Evolutionary conservation across 495 filamentous ascomycete species (phyloP).

Genomic region (Penicillium ucsense): DNA sequence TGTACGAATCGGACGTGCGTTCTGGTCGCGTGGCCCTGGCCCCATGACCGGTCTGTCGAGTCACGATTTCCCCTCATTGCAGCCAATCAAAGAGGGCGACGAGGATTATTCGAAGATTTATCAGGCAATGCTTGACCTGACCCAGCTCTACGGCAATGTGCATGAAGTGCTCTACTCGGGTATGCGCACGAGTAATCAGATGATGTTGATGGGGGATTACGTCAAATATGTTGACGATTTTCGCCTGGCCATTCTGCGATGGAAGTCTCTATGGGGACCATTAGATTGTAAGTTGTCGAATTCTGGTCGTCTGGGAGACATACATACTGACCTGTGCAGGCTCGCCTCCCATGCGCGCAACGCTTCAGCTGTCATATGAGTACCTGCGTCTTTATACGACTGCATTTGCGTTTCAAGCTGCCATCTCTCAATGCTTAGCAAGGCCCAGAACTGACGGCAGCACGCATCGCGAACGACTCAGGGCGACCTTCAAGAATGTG

Average conservation of each 20-base stretch:
- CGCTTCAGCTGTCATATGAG: conserved; percentile 51
- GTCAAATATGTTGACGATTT: conserved; percentile 62
- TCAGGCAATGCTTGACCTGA: conserved; percentile 54
- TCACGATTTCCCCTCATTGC: conserved; percentile 52
- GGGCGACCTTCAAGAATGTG: conserved; percentile 40
- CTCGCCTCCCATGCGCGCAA: conserved; percentile 47
- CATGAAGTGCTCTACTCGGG: conserved; percentile 58
- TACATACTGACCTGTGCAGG: conserved; percentile 23
- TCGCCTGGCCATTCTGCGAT: conserved; percentile 48
- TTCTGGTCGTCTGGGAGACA: background rate
- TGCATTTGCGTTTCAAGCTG: conserved; percentile 58
- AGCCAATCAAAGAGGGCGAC: conserved; percentile 39
- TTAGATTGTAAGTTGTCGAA: conserved; percentile 35
- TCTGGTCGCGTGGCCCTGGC: conserved; percentile 56
- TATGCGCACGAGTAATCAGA: conserved; percentile 52
- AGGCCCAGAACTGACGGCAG: conserved; percentile 28
- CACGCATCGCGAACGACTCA: conserved; percentile 33
- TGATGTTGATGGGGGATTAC: conserved; percentile 56
- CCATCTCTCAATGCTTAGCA: conserved; percentile 48
- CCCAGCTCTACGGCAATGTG: conserved; percentile 57
- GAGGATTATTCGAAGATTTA: conserved; percentile 56
- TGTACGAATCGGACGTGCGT: conserved; percentile 52
- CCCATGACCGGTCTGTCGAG: conserved; percentile 51
- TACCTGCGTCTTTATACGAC: conserved; percentile 57
- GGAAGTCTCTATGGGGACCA: conserved; percentile 55